Conservation (phyloP, 805 yeast species). For the Tanozyma kutaoensis region DNA sequence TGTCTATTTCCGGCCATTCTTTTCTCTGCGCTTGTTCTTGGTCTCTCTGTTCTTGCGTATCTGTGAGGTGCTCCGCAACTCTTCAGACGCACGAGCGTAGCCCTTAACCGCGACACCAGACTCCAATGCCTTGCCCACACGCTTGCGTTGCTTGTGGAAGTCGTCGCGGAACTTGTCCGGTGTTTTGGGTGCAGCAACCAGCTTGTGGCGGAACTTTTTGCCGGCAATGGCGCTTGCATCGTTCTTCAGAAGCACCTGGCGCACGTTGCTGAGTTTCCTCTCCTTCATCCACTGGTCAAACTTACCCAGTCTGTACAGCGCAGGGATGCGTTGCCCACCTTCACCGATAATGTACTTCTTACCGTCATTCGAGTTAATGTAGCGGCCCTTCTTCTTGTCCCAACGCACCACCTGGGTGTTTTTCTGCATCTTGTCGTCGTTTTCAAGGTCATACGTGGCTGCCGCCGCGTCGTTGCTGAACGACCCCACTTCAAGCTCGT, state of each 20-base stretch:
- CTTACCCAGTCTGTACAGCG: slow-evolving; percentile 80
- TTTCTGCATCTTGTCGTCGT: slow-evolving; percentile 58
- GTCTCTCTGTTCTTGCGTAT: slow-evolving; percentile 64
- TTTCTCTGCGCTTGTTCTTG: slow-evolving; percentile 63
- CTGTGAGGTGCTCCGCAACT: slow-evolving; percentile 55
- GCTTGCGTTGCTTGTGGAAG: slow-evolving; percentile 67
- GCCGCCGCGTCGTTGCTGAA: slow-evolving; percentile 75
- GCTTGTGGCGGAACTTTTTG: slow-evolving; percentile 56
- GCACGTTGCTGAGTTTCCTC: no score
- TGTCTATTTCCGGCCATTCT: no score
- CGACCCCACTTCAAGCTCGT: slow-evolving; percentile 39
- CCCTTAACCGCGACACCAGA: slow-evolving; percentile 67
- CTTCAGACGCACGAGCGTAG: slow-evolving; percentile 31
- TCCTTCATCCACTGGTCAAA: slow-evolving; percentile 80
- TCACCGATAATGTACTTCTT: slow-evolving; percentile 88
- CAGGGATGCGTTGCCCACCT: slow-evolving; percentile 86
- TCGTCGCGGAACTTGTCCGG: slow-evolving; percentile 92
- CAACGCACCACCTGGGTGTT: slow-evolving; percentile 71
- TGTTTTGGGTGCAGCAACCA: slow-evolving; percentile 65
- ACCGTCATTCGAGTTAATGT: slow-evolving; percentile 63
- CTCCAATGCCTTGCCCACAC: slow-evolving; percentile 68
- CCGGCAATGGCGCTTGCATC: slow-evolving; percentile 11
- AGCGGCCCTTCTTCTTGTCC: slow-evolving; percentile 90
- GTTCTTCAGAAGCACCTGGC: no score
- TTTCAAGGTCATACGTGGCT: slow-evolving; percentile 76